Evolutionary conservation across 495 filamentous ascomycete species (phyloP).

Genomic region (Tetracladium setigerum): DNA sequence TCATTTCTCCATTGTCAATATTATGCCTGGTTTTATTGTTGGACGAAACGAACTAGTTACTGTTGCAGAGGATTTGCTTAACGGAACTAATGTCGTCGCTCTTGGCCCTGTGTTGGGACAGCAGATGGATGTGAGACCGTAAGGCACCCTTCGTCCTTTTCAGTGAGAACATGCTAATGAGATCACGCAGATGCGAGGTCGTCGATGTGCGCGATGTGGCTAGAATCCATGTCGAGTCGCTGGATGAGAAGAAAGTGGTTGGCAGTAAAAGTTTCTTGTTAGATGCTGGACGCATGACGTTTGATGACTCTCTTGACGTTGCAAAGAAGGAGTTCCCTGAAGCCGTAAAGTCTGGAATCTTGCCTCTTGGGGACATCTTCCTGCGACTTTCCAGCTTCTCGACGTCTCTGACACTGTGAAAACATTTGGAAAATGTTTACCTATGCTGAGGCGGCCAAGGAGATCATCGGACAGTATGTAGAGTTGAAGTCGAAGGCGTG

Average conservation of each 20-base stretch:
- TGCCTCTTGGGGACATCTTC: not conserved
- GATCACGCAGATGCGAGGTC: too few relatives aligned
- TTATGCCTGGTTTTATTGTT: slow-evolving; percentile 31
- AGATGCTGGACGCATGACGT: not conserved
- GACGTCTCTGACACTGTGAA: not conserved
- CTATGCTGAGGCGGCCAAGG: not conserved
- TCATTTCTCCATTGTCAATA: slow-evolving; percentile 29
- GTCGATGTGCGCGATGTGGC: not conserved
- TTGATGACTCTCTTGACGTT: not conserved
- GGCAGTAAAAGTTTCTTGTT: not conserved
- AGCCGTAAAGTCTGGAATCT: not conserved
- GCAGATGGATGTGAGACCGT: not conserved
- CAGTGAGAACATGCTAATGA: too few relatives aligned
- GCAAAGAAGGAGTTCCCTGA: not conserved
- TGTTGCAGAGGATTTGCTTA: slow-evolving; percentile 16
- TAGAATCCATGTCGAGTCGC: not conserved
- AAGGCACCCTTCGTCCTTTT: not conserved
- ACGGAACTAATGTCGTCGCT: not conserved
- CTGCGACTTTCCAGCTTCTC: not conserved
- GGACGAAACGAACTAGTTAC: slow-evolving; percentile 32
- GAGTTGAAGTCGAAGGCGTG: not conserved
- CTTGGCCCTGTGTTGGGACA: not conserved
- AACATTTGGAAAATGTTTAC: not conserved
- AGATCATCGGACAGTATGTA: not conserved
- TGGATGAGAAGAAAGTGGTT: not conserved